Evolutionary conservation across 2,329 filamentous ascomycete genomes (phyloP).

Genomic region (Trichophyton verrucosum): DNA sequence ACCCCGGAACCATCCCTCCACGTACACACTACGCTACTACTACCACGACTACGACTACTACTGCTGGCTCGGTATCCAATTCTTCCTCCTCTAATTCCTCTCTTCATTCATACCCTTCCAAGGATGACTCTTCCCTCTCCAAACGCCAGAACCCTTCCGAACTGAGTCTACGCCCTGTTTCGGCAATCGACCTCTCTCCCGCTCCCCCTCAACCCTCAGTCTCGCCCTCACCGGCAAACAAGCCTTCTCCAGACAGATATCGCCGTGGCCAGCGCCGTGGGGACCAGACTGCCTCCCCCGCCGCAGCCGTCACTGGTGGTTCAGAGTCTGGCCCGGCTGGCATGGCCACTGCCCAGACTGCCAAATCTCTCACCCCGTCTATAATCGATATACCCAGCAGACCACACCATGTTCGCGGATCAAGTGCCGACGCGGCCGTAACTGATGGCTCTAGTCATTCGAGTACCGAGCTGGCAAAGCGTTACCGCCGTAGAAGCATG

Average conservation of each 20-base stretch:
- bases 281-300: slow-evolving; percentile 23
- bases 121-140: slow-evolving; percentile 38
- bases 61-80: slow-evolving; percentile 43
- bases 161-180: slow-evolving; percentile 30
- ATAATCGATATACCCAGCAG: not conserved
- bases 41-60: slow-evolving; percentile 10
- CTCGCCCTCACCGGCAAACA: slow-evolving; percentile 47
- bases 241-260: slow-evolving; percentile 71
- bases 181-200: slow-evolving; percentile 42
- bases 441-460: slow-evolving; percentile 40
- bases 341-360: slow-evolving; percentile 1
- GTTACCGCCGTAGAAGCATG: slow-evolving; percentile 72
- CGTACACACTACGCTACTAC: slow-evolving; percentile 27
- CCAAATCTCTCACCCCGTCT: not conserved
- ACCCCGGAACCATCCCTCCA: slow-evolving; percentile 22
- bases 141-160: slow-evolving; percentile 29
- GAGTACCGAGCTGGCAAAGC: slow-evolving; percentile 54
- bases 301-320: not conserved
- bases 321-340: slow-evolving; percentile 9
- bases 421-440: slow-evolving; percentile 58
- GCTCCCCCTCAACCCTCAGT: slow-evolving; percentile 32
- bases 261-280: slow-evolving; percentile 51
- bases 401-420: slow-evolving; percentile 42
- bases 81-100: slow-evolving; percentile 41
- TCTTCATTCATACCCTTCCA: slow-evolving; percentile 31